Evolutionary conservation across 164 flowering plant species (phyloP), one percentile per base, ranked within the genome.

Genomic region (Brasenia schreberi): DNA sequence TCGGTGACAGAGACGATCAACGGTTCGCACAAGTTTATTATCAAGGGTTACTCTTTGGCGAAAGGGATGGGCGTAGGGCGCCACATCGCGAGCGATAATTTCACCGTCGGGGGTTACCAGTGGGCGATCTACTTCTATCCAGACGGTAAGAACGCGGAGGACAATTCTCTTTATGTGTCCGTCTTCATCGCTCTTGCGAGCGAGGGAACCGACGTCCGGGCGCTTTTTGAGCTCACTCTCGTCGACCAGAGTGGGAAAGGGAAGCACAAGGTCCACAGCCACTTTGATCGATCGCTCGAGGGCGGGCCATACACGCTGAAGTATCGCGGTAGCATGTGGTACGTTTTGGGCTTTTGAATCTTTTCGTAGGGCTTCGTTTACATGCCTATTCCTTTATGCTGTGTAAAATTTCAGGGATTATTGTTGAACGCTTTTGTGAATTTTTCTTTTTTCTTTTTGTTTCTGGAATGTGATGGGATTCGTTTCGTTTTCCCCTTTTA

Each of bases 291-390:
- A 33, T 80, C 97, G 14, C 76, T 91, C 59, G 96, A 88, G 79
- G 82, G 96, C 63, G 97, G 97, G 23, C 97, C 97, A 0, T 91
- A 91, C 67, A 84, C 97, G 7, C 74, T 92, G 68, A 92, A 92
- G 73, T 89, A 89, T 70, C 76, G 96, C 0, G 97, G 97, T 23
- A 87, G 92, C 67, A 92, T 89, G 96, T 92, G 97, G 97, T 91
- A 75, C 59, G 80, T 16, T 67, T 67, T 5, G 9, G 63, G 56
- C 16, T 49, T 49, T 45, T 14, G 2, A 49, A 14, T 9, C 56
- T 49, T 14, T 49, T 9, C 16, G 4, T 49, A 2, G 56, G 10
- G 10, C 4, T 49, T 6, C 56, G 16, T 49, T 49, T 49, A 49
- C 16, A 49, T 49, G 56, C 4, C 56, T 49, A 49, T 49, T 49